Base-by-base conservation (phyloP, 306 rosid genomes). In the Biancaea sappan region DNA sequence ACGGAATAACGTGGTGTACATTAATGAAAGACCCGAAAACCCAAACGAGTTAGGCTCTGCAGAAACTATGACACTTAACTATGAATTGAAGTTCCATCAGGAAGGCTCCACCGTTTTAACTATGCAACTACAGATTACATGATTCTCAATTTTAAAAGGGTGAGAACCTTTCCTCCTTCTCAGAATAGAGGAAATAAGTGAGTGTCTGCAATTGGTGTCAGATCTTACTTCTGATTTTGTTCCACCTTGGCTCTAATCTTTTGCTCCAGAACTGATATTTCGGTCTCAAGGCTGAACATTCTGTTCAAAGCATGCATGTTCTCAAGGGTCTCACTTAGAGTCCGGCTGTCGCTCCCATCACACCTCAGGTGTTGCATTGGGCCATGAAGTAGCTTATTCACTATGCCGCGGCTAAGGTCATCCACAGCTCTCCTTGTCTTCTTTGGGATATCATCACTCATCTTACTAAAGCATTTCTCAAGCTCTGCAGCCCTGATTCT, bases 321-420 rank as follows among this genome's bases (percentile, higher is more conserved):
- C 86, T 95, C 99, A 29, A 95, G 93, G 15, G 99, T 90, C 81
- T 95, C 99, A 2, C 85, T 87, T 54, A 95, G 83, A 59, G 98
- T 92, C 47, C 97, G 86, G 84, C 88, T 92, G 64, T 95, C 99
- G 75, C 89, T 95, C 52, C 99, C 99, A 67, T 95, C 99, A 41
- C 97, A 92, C 84, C 99, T 88, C 66, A 95, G 82, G 80, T 95
- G 99, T 80, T 95, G 97, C 99, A 95, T 92, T 21, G 99, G 99
- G 72, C 99, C 99, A 67, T 95, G 99, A 67, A 95, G 99, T 71
- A 95, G 89, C 91, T 88, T 90, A 80, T 95, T 95, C 78, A 95
- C 96, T 59, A 95, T 87, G 35, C 99, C 99, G 35, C 97, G 91
- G 84, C 99, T 92, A 25, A 95, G 99, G 86, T 92, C 99, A 76